Evolutionary conservation across 495 filamentous ascomycete species (phyloP).

Genomic region (Penicillium bovifimosum): DNA sequence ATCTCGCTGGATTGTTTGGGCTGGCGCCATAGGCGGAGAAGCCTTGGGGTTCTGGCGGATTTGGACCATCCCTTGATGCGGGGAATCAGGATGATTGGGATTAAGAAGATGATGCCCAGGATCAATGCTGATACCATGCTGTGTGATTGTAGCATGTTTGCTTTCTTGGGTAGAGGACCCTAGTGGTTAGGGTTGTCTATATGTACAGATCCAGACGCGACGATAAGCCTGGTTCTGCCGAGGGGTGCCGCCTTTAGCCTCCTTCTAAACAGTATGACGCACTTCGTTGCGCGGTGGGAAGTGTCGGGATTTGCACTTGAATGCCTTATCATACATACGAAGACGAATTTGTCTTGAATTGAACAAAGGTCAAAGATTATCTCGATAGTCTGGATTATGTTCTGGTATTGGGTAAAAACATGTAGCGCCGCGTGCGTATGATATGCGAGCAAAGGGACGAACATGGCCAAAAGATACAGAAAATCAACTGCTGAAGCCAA

Average conservation of each 20-base stretch:
- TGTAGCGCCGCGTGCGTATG: slow-evolving; percentile 2
- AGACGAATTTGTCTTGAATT: too few species aligned
- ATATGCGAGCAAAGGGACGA: background rate
- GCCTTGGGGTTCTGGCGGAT: slow-evolving; percentile 1
- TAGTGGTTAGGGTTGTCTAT: background rate
- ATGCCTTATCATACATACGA: too few species aligned
- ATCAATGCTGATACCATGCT: slow-evolving; percentile 2
- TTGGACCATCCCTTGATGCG: slow-evolving; percentile 13
- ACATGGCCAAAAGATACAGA: background rate
- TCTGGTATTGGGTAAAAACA: background rate
- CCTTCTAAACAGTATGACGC: too few species aligned
- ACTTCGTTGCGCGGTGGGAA: background rate
- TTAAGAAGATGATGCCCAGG: slow-evolving; percentile 13
- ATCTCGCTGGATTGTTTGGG: slow-evolving; percentile 29
- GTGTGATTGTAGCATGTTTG: background rate
- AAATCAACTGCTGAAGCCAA: background rate
- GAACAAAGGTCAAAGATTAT: background rate
- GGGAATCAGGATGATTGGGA: slow-evolving; percentile 15
- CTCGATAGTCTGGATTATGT: background rate
- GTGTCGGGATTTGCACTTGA: background rate
- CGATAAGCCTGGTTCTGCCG: background rate
- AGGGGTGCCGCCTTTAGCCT: background rate
- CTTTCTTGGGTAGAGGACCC: background rate
- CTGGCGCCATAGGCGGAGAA: slow-evolving; percentile 13
- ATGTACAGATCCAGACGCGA: background rate